Percentiles rank a stretch among this genome's conserved stretches.
phyloP scores from a whole-genome alignment of 1,139 yeast species.

The Debaryomycetaceae sp. region DNA sequence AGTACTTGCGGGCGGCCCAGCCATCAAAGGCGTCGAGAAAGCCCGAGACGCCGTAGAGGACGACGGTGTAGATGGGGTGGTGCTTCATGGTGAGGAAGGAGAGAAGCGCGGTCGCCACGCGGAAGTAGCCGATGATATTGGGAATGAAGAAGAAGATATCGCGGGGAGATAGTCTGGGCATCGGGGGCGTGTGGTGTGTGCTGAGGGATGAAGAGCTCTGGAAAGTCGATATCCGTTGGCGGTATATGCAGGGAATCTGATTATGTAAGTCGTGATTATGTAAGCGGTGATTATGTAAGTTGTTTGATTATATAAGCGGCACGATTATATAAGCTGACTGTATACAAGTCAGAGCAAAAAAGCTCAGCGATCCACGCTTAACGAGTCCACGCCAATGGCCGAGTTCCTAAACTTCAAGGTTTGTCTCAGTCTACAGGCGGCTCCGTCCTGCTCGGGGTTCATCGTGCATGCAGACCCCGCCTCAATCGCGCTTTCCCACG shows the following conservation, averaged over 20 bases:
- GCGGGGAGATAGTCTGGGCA: no score
- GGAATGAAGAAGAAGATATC: conserved; percentile 76
- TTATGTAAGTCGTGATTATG: no score
- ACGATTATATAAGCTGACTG: no score
- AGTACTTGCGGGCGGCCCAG: conserved; percentile 79
- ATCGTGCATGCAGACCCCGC: conserved; percentile 34
- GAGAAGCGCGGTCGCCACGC: conserved; percentile 71
- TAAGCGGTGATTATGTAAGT: no score
- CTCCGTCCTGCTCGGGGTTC: conserved; percentile 33
- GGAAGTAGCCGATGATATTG: conserved; percentile 77
- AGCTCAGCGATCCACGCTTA: not conserved
- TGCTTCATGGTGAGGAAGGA: conserved; percentile 74
- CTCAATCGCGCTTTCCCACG: conserved; percentile 27
- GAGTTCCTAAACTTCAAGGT: conserved; percentile 50
- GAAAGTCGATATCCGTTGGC: no score
- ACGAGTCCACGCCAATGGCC: conserved; percentile 6
- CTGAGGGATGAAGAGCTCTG: no score
- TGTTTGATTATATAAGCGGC: no score
- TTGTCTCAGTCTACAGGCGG: conserved; percentile 36
- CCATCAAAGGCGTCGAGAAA: conserved; percentile 95
- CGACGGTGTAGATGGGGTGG: conserved; percentile 70
- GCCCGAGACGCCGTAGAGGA: conserved; percentile 79
- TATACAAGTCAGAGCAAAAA: no score
- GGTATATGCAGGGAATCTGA: no score
- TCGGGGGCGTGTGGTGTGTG: no score